Evolutionary conservation across 495 filamentous ascomycete species (phyloP).

Genomic region (Xylaria venustula): DNA sequence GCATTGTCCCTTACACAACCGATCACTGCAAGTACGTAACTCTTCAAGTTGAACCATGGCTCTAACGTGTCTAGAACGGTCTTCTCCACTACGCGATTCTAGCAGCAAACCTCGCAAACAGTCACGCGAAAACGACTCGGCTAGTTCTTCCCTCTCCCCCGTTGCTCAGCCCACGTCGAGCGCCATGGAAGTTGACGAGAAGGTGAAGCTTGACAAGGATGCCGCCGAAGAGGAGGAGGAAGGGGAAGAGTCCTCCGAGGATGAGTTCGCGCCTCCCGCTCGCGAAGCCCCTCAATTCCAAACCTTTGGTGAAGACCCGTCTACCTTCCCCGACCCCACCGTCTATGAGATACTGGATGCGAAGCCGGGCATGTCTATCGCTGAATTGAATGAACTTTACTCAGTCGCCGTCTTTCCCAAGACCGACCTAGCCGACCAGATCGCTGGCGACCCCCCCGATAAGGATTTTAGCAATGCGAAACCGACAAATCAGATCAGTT

Average conservation of each 20-base stretch:
- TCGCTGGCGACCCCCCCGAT: constrained; percentile 85
- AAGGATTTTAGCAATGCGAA: constrained; percentile 94
- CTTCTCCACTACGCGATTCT: constrained; percentile 43
- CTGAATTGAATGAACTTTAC: constrained; percentile 80
- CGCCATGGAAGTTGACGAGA: constrained; percentile 51
- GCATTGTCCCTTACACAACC: background rate
- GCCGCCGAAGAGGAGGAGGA: constrained; percentile 51
- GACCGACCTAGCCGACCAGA: constrained; percentile 76
- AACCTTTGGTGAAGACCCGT: constrained; percentile 87
- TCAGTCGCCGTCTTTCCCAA: constrained; percentile 80
- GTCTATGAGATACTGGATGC: constrained; percentile 87
- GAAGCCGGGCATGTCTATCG: constrained; percentile 69
- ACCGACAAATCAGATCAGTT: constrained; percentile 87
- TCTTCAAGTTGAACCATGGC: background rate
- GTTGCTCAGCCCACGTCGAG: constrained; percentile 46
- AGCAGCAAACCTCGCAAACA: constrained; percentile 45
- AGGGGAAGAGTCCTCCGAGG: constrained; percentile 62
- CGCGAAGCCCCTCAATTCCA: constrained; percentile 70
- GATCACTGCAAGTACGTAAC: background rate
- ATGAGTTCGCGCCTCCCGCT: constrained; percentile 76
- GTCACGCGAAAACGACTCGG: constrained; percentile 54
- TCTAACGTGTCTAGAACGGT: constrained; percentile 43
- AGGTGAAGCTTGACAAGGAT: constrained; percentile 49
- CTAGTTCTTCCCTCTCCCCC: constrained; percentile 65
- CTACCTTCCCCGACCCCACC: constrained; percentile 89